Conservation (phyloP, 2,329 filamentous ascomycete species). For the Decorospora gaudefroyi region DNA sequence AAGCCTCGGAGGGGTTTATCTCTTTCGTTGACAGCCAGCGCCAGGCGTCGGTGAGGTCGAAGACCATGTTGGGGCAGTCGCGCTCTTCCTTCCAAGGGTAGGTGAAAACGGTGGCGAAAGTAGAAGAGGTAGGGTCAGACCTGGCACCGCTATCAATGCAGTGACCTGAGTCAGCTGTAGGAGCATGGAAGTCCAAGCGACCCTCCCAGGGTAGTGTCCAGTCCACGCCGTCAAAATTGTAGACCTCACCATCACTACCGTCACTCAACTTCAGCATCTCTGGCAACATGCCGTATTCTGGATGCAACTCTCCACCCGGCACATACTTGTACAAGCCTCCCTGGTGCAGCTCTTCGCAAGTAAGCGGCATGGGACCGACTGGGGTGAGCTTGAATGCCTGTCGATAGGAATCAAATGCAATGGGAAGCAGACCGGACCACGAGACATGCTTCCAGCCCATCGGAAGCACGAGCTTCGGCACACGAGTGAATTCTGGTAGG, state of each 20-base stretch:
- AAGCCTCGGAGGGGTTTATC: background rate
- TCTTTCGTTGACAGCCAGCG: conserved; percentile 18
- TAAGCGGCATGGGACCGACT: conserved; percentile 23
- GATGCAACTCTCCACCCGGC: conserved; percentile 22
- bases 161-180: background rate
- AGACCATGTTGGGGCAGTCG: conserved; percentile 21
- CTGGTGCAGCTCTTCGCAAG: conserved; percentile 26
- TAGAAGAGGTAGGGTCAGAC: background rate
- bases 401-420: conserved; percentile 24
- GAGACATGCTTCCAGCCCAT: conserved; percentile 22
- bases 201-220: conserved; percentile 19
- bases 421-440: conserved; percentile 22
- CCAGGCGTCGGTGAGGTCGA: conserved; percentile 26
- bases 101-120: background rate
- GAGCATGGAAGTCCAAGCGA: conserved; percentile 3
- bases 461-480: conserved; percentile 12
- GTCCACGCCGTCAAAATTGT: conserved; percentile 21
- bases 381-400: conserved; percentile 31
- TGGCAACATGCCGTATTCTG: conserved; percentile 20
- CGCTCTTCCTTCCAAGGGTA: conserved; percentile 7
- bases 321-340: conserved; percentile 20
- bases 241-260: conserved; percentile 19
- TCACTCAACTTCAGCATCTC: conserved; percentile 15
- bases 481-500: conserved; percentile 12
- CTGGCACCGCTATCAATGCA: background rate